Evolutionary conservation across 2,329 filamentous ascomycete genomes (phyloP).

Genomic region (Colletotrichum orbiculare): DNA sequence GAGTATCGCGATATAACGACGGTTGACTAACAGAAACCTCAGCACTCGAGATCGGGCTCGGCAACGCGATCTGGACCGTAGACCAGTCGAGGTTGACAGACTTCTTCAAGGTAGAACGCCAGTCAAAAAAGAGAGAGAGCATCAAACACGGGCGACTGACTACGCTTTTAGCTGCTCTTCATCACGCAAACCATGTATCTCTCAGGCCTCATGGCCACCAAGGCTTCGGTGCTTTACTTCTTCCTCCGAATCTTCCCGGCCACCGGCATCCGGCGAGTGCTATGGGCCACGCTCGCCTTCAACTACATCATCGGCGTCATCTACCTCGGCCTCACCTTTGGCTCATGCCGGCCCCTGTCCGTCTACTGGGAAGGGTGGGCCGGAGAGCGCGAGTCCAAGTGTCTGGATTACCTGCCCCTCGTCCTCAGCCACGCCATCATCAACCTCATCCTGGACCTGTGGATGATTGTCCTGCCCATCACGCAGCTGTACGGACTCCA

Average conservation of each 20-base stretch:
- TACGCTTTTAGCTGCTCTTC: background rate
- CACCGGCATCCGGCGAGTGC: constrained; percentile 2
- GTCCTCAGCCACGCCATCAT: constrained; percentile 22
- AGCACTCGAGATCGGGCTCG: constrained; percentile 1
- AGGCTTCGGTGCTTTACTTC: constrained; percentile 46
- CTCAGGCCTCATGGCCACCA: constrained; percentile 35
- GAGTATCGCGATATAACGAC: fast-evolving
- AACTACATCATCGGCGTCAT: constrained; percentile 1
- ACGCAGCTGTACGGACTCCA: constrained; percentile 37
- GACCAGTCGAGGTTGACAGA: background rate
- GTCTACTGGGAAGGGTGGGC: constrained; percentile 13
- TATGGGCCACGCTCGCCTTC: background rate
- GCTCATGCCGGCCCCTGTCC: constrained; percentile 3
- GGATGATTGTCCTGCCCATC: constrained; percentile 39
- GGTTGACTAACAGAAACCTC: background rate
- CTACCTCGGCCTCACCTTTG: constrained; percentile 1
- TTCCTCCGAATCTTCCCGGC: constrained; percentile 47
- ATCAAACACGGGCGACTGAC: fast-evolving
- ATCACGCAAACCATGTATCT: background rate
- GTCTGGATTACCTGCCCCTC: background rate
- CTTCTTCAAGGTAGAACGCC: constrained; percentile 1
- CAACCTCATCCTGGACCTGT: constrained; percentile 39
- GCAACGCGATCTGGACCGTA: background rate
- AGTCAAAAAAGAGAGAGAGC: background rate
- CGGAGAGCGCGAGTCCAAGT: background rate